These are phyloP conservation scores for Larix sibirica DNA, from an alignment of 83 land plant genomes.

Conservation along the genomic window DNA sequence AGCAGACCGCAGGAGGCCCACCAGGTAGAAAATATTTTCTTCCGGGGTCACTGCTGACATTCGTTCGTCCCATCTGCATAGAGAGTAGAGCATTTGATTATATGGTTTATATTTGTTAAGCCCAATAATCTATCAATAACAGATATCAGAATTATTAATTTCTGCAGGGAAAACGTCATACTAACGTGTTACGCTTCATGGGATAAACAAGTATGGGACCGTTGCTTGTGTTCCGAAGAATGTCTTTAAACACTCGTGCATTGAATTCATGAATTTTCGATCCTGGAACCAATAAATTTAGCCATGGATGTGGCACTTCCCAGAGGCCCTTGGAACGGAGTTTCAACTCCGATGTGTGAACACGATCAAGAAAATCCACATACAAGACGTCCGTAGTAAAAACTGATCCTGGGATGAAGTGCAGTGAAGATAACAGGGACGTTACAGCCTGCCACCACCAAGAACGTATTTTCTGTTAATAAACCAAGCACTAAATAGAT, in stretches of 20 bases:
- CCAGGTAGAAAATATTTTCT: slow-evolving; percentile 83
- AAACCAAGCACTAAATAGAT: too few species aligned
- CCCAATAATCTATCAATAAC: too few species aligned
- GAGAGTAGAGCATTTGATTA: not conserved
- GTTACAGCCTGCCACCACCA: slow-evolving; percentile 36
- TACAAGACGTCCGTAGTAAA: too few species aligned
- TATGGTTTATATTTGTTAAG: not conserved
- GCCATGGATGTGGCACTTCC: slow-evolving; percentile 71
- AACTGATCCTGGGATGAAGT: too few species aligned
- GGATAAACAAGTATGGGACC: slow-evolving; percentile 8
- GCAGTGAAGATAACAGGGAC: not conserved
- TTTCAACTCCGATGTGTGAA: too few species aligned
- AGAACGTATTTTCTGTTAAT: too few species aligned
- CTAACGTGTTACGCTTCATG: slow-evolving; percentile 18
- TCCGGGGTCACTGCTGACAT: slow-evolving; percentile 76
- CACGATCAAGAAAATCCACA: too few species aligned
- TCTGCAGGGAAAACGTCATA: not conserved
- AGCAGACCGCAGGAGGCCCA: slow-evolving; percentile 79
- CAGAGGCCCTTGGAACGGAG: slow-evolving; percentile 8
- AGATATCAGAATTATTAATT: not conserved
- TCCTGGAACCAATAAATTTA: too few species aligned
- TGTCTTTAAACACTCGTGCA: slow-evolving; percentile 1
- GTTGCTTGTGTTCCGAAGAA: slow-evolving; percentile 5
- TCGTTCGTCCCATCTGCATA: slow-evolving; percentile 81
- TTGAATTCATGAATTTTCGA: too few species aligned